Conservation (phyloP, 345 rosid species). For the Boechera retrofracta region DNA sequence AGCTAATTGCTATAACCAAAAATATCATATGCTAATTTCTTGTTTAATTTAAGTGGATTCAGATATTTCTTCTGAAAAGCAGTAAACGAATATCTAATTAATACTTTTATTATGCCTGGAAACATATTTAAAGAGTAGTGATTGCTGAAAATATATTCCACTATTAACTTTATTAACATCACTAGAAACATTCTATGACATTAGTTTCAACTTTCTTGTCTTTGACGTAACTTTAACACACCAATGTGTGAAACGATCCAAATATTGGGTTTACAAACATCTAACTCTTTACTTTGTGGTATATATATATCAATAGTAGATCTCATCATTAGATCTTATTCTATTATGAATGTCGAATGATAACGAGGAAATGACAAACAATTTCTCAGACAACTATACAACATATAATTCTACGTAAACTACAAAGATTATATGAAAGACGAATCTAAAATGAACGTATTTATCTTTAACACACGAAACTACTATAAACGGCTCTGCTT, state of each 20-base stretch:
- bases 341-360: too few species aligned
- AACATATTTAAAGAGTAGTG: constrained; percentile 7
- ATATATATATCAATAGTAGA: too few species aligned
- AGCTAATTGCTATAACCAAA: neutral
- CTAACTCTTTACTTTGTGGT: neutral
- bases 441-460: too few species aligned
- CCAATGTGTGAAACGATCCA: neutral
- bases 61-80: neutral
- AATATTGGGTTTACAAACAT: too few species aligned
- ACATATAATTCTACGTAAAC: too few species aligned
- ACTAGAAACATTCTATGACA: neutral
- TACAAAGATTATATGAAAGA: too few species aligned
- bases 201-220: neutral
- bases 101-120: neutral
- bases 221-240: neutral
- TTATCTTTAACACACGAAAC: too few species aligned
- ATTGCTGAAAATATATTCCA: neutral
- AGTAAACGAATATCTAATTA: constrained; percentile 5
- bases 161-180: neutral
- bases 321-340: too few species aligned
- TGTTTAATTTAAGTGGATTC: constrained; percentile 7
- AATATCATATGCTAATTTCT: constrained; percentile 10
- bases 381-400: too few species aligned
- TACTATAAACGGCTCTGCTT: too few species aligned
- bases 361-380: too few species aligned